phyloP scores from a whole-genome alignment of 2,329 filamentous ascomycete genomes.

The Aplosporella prunicola region DNA sequence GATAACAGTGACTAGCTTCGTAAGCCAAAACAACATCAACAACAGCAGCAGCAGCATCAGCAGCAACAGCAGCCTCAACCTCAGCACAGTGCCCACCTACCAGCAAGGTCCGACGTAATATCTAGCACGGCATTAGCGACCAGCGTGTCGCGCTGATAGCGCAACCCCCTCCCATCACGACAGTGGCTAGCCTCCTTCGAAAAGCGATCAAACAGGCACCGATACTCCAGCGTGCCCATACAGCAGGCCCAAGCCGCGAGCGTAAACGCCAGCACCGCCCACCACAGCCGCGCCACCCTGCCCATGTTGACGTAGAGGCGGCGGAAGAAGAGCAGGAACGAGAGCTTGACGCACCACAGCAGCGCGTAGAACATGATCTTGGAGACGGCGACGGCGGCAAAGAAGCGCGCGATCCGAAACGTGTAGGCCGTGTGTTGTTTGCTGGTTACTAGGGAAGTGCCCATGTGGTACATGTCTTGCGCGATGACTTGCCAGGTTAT shows the following conservation, averaged over 20 bases:
- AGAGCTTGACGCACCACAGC: constrained; percentile 12
- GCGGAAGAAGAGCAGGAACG: constrained; percentile 13
- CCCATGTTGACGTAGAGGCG: constrained; percentile 6
- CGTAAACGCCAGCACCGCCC: constrained; percentile 9
- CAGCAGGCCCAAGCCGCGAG: neutral
- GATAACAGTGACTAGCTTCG: too few species aligned
- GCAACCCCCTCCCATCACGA: neutral
- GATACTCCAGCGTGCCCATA: constrained; percentile 7
- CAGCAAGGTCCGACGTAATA: too few species aligned
- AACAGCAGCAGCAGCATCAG: too few species aligned
- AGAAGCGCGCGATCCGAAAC: too few species aligned
- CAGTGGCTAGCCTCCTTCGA: neutral
- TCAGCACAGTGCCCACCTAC: too few species aligned
- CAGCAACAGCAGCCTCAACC: too few species aligned
- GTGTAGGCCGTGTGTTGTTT: neutral
- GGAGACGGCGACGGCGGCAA: too few species aligned
- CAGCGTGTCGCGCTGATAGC: too few species aligned
- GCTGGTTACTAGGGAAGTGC: neutral
- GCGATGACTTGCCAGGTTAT: neutral
- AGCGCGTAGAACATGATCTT: constrained; percentile 10
- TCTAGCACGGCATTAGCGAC: too few species aligned
- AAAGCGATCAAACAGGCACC: neutral
- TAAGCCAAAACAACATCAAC: too few species aligned
- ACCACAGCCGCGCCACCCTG: constrained; percentile 8
- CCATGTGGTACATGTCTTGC: neutral